Evolutionary conservation across 352 stramenopile species (phyloP).

Genomic region (Pythium insidiosum): DNA sequence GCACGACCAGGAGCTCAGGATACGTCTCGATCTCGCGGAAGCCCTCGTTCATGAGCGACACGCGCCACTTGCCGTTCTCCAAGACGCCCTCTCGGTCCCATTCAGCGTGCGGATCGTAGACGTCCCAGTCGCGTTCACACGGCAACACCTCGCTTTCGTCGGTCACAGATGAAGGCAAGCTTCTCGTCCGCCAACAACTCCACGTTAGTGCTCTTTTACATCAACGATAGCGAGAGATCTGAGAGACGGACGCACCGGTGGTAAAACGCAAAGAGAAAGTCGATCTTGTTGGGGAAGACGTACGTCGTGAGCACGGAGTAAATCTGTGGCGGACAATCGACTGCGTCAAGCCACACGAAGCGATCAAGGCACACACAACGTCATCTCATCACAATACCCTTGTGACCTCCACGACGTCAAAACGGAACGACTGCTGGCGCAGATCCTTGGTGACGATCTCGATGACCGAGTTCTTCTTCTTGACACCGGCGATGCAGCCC

Average conservation of each 20-base stretch:
- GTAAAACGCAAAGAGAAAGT: conserved; percentile 84
- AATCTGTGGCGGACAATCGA: conserved; percentile 29
- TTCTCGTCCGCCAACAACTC: too few species aligned
- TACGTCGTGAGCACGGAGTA: conserved; percentile 72
- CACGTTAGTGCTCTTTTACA: background rate
- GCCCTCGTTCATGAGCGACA: conserved; percentile 51
- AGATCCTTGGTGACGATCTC: conserved; percentile 78
- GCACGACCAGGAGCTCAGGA: conserved; percentile 91
- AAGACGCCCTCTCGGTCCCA: conserved; percentile 72
- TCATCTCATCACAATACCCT: conserved; percentile 32
- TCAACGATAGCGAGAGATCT: too few species aligned
- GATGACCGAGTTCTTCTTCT: conserved; percentile 73
- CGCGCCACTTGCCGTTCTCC: conserved; percentile 54
- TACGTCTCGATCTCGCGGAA: conserved; percentile 90
- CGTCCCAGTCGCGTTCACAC: conserved; percentile 51
- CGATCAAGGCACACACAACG: too few species aligned
- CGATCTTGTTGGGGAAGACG: conserved; percentile 75
- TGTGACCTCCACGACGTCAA: conserved; percentile 63
- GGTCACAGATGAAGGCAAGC: too few species aligned
- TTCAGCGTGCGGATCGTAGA: conserved; percentile 54
- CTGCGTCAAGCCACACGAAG: background rate
- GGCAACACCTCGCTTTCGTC: conserved; percentile 48
- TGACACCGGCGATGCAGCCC: conserved; percentile 64
- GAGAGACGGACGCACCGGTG: conserved; percentile 43
- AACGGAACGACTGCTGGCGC: conserved; percentile 66